Evolutionary conservation across 257 asterid genomes (phyloP).

Genomic region (Fraxinus anomala): DNA sequence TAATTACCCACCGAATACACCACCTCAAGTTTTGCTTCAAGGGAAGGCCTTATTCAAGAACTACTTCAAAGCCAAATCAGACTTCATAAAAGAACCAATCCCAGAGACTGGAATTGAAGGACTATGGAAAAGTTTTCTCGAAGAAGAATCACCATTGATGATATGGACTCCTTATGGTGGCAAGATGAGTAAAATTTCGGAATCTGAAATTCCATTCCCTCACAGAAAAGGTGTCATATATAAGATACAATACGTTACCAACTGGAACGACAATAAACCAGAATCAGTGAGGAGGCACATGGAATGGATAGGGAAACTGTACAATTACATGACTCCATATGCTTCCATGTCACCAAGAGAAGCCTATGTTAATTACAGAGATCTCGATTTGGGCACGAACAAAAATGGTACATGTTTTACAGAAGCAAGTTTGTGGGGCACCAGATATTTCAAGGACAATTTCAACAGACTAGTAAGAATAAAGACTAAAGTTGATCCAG

Average conservation of each 20-base stretch:
- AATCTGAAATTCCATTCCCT: conserved; percentile 58
- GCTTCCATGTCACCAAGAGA: conserved; percentile 59
- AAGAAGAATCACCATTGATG: conserved; percentile 36
- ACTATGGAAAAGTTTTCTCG: conserved; percentile 40
- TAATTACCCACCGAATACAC: conserved; percentile 49
- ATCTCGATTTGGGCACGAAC: conserved; percentile 60
- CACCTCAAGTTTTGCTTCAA: conserved; percentile 55
- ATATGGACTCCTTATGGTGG: conserved; percentile 71
- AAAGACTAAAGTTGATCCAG: conserved; percentile 63
- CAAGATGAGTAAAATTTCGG: conserved; percentile 58
- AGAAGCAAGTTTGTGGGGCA: conserved; percentile 56
- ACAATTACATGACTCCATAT: conserved; percentile 55
- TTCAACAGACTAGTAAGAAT: conserved; percentile 48
- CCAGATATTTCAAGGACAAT: conserved; percentile 52
- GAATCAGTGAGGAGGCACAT: conserved; percentile 44
- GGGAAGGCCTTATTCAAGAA: conserved; percentile 65
- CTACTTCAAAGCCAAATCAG: conserved; percentile 67
- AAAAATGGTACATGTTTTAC: conserved; percentile 39
- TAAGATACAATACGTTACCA: conserved; percentile 50
- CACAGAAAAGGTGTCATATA: conserved; percentile 54
- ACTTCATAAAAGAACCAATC: conserved; percentile 49
- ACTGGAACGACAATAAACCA: conserved; percentile 46
- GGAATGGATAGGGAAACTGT: conserved; percentile 57
- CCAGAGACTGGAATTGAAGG: conserved; percentile 56
- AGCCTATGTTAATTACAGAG: conserved; percentile 68